Conservation (phyloP, 2,329 filamentous ascomycete species). For the Escovopsis weberi region DNA sequence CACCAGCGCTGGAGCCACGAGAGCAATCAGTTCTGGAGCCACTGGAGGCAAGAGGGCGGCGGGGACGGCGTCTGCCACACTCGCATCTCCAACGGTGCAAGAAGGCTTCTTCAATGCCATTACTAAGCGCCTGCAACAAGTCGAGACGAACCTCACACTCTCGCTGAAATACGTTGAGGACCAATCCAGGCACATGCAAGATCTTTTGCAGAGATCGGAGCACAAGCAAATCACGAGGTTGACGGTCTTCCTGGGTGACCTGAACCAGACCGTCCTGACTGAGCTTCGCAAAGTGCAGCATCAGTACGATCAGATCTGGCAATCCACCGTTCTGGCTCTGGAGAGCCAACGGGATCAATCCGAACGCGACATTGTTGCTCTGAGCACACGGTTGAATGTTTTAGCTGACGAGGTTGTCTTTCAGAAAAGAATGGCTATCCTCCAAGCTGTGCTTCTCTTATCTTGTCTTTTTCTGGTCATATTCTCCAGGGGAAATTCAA, state of each 20-base stretch:
- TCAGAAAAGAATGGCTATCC: constrained; percentile 82
- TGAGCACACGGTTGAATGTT: constrained; percentile 67
- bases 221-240: constrained; percentile 78
- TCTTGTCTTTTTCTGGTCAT: constrained; percentile 79
- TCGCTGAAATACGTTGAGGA: constrained; percentile 95
- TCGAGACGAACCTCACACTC: constrained; percentile 84
- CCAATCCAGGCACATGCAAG: constrained; percentile 78
- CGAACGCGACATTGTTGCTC: constrained; percentile 66
- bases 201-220: constrained; percentile 75
- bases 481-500: constrained; percentile 45
- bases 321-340: constrained; percentile 82
- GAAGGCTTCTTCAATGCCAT: constrained; percentile 97
- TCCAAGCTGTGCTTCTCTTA: constrained; percentile 76
- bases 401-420: constrained; percentile 85
- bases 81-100: constrained; percentile 64
- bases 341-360: constrained; percentile 79
- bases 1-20: neutral
- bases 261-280: constrained; percentile 77
- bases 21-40: constrained; percentile 5
- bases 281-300: constrained; percentile 66
- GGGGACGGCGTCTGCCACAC: constrained; percentile 13
- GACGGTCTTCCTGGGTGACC: constrained; percentile 60
- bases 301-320: constrained; percentile 94
- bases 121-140: constrained; percentile 77
- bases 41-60: constrained; percentile 14